Conservation (phyloP, 2,329 filamentous ascomycete species). For the Botrytis cinerea region DNA sequence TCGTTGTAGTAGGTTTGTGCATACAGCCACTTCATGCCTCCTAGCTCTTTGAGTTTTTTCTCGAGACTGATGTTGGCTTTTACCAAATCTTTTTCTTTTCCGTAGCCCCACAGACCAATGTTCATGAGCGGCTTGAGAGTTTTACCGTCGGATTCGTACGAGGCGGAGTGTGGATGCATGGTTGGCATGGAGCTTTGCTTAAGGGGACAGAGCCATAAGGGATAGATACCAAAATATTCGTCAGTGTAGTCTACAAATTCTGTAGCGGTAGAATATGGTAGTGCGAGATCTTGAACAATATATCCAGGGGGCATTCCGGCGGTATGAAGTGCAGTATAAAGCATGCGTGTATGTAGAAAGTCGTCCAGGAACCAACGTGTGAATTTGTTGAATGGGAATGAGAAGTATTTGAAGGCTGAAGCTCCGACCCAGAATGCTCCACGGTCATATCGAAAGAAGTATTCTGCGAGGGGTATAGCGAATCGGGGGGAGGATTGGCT, state of each 20-base stretch:
- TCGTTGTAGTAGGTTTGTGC: slow-evolving; percentile 83
- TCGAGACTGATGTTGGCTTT: slow-evolving; percentile 71
- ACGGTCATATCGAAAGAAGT: slow-evolving; percentile 63
- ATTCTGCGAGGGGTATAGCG: slow-evolving; percentile 51
- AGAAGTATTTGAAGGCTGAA: slow-evolving; percentile 62
- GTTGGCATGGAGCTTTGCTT: slow-evolving; percentile 41
- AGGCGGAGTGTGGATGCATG: slow-evolving; percentile 40
- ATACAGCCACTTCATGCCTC: slow-evolving; percentile 85
- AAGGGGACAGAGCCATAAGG: slow-evolving; percentile 61
- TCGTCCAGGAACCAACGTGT: slow-evolving; percentile 60
- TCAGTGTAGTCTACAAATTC: slow-evolving; percentile 56
- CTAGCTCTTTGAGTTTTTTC: slow-evolving; percentile 64
- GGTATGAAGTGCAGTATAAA: slow-evolving; percentile 64
- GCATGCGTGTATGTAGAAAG: slow-evolving; percentile 61
- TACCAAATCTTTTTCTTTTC: slow-evolving; percentile 65
- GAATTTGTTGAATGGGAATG: slow-evolving; percentile 59
- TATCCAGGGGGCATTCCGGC: slow-evolving; percentile 57
- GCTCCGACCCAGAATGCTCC: slow-evolving; percentile 65
- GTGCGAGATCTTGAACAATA: slow-evolving; percentile 63
- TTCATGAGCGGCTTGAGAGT: slow-evolving; percentile 55
- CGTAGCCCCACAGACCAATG: slow-evolving; percentile 83
- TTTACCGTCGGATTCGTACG: slow-evolving; percentile 34
- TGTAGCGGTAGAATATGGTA: slow-evolving; percentile 54
- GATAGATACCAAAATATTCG: slow-evolving; percentile 50
- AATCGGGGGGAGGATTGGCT: slow-evolving; percentile 38